Conservation (phyloP, 1,284 basidiomycete genomes). For the Singerocomus rubriflavus region DNA sequence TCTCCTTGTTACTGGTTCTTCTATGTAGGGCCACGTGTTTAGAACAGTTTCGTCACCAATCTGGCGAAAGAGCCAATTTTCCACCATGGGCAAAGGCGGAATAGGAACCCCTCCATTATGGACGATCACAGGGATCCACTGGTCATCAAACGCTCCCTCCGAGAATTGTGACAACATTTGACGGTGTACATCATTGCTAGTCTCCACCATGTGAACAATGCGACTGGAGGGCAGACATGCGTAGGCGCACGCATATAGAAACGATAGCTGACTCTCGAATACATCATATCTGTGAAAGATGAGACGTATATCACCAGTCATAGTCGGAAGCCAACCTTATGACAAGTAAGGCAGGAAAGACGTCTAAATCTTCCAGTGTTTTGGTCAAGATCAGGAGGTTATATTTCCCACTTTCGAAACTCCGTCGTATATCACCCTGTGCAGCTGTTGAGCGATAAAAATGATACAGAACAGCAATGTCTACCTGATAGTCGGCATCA, state of each 20-base stretch:
- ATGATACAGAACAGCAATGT: constrained; percentile 2
- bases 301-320: constrained; percentile 6
- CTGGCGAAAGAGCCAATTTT: constrained; percentile 41
- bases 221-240: constrained; percentile 46
- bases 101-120: constrained; percentile 39
- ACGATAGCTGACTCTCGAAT: constrained; percentile 58
- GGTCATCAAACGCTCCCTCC: constrained; percentile 24
- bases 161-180: constrained; percentile 42
- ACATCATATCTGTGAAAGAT: constrained; percentile 51
- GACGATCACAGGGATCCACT: constrained; percentile 47
- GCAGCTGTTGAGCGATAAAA: constrained; percentile 10
- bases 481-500: constrained; percentile 31
- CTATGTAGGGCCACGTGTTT: constrained; percentile 25
- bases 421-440: constrained; percentile 35
- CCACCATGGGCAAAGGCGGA: constrained; percentile 44
- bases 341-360: constrained; percentile 52
- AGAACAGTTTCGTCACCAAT: constrained; percentile 48
- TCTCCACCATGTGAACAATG: constrained; percentile 62
- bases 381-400: constrained; percentile 64
- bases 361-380: constrained; percentile 53
- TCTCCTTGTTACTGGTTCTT: constrained; percentile 57
- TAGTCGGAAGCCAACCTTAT: constrained; percentile 48
- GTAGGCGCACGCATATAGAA: constrained; percentile 49
- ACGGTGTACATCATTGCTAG: constrained; percentile 52
- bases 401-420: constrained; percentile 50